Conservation (phyloP, 371 early-diverging fungal species). For the Polyrhizophydium stewartii region DNA sequence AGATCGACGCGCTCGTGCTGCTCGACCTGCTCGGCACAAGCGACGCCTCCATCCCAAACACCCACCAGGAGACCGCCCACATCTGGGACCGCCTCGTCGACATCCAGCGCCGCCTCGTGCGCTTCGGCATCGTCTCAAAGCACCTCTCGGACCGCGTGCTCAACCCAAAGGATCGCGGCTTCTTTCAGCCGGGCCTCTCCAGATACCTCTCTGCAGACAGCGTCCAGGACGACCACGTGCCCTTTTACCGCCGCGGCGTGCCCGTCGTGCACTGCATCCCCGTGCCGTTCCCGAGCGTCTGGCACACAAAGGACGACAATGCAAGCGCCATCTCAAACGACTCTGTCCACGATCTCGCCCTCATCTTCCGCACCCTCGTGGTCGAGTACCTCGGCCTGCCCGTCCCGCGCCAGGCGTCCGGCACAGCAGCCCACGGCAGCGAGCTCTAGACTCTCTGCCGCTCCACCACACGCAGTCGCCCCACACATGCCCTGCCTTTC, state of each 20-base stretch:
- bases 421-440: too few relatives aligned
- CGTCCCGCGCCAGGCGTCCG: too few relatives aligned
- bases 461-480: too few relatives aligned
- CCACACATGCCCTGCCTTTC: too few relatives aligned
- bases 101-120: constrained; percentile 24
- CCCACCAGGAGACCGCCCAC: constrained; percentile 25
- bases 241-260: constrained; percentile 77
- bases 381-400: constrained; percentile 30
- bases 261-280: constrained; percentile 89
- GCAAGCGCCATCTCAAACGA: constrained; percentile 36
- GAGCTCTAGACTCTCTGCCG: too few relatives aligned
- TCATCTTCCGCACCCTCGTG: constrained; percentile 37
- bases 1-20: constrained; percentile 83
- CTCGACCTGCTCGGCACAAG: constrained; percentile 78
- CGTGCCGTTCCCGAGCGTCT: constrained; percentile 82
- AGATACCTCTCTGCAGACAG: constrained; percentile 34
- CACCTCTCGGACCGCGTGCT: constrained; percentile 1
- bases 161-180: constrained; percentile 41
- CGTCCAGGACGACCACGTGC: constrained; percentile 90
- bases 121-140: constrained; percentile 9
- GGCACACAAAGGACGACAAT: constrained; percentile 73
- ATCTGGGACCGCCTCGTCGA: constrained; percentile 29
- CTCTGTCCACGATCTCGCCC: constrained; percentile 29
- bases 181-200: constrained; percentile 38
- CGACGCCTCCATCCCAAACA: constrained; percentile 22